A percentile compares a stretch with the other conserved stretches of the same genome.
phyloP scores from a whole-genome alignment of 768 basidiomycete species.

The Phanerodontia chrysosporium region DNA sequence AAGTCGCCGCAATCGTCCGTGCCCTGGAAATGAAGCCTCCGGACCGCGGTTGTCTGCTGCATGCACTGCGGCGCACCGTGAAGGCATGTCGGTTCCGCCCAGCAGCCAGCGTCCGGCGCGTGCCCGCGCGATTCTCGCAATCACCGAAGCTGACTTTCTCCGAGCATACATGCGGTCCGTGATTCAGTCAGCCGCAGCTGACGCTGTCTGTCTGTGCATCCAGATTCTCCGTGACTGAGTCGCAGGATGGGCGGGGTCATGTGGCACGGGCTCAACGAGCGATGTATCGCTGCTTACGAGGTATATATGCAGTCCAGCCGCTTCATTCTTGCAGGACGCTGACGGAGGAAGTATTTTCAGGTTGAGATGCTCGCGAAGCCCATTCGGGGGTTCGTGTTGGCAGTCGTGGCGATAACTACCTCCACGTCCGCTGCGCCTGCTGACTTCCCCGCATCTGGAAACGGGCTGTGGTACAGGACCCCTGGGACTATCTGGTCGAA shows the following conservation, averaged over 20 bases:
- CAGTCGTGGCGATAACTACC: not conserved
- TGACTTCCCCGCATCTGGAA: slow-evolving; percentile 68
- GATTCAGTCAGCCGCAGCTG: not conserved
- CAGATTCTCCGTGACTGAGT: not conserved
- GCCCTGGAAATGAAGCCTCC: too few relatives aligned
- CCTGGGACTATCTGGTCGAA: slow-evolving; percentile 52
- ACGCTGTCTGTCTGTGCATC: not conserved
- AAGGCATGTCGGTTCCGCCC: not conserved
- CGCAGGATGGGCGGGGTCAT: not conserved
- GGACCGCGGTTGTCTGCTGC: too few relatives aligned
- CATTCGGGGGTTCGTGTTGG: not conserved
- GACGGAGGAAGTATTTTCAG: not conserved
- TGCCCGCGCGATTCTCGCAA: not conserved
- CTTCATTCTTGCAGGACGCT: not conserved
- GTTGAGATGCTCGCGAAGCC: not conserved
- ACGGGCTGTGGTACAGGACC: slow-evolving; percentile 66
- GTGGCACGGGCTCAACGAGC: not conserved
- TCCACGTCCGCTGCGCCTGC: slow-evolving; percentile 24
- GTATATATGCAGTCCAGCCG: not conserved
- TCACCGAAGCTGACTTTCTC: not conserved
- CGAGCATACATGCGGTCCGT: not conserved
- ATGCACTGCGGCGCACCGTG: too few relatives aligned
- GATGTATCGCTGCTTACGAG: not conserved
- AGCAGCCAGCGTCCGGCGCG: not conserved
- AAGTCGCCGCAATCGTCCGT: too few relatives aligned